These are phyloP conservation scores for Coelastrella sp. DNA, from an alignment of 139 green algal species.

Conservation along the genomic window DNA sequence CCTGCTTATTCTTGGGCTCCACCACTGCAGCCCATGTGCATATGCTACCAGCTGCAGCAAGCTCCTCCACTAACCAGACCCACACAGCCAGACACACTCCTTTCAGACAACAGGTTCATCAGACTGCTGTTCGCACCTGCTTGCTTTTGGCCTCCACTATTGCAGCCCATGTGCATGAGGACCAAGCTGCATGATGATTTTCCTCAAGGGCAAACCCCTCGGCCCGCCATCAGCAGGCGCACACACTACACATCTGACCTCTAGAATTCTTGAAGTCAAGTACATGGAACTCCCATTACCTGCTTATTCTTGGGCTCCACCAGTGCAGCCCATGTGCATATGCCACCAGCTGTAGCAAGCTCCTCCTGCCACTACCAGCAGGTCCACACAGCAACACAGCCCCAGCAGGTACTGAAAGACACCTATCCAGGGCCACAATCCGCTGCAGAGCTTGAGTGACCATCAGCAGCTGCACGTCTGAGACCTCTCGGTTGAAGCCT, in stretches of 20 bases:
- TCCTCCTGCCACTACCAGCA: constrained; percentile 40
- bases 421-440: constrained; percentile 74
- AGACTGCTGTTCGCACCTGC: too few species aligned
- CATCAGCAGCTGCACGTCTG: constrained; percentile 36
- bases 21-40: constrained; percentile 26
- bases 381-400: constrained; percentile 56
- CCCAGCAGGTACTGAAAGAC: constrained; percentile 68
- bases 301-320: constrained; percentile 48
- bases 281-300: constrained; percentile 27
- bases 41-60: constrained; percentile 73
- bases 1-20: constrained; percentile 53
- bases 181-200: too few species aligned
- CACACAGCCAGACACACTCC: constrained; percentile 49
- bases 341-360: constrained; percentile 64
- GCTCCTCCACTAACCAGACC: too few species aligned
- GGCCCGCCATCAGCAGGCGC: too few species aligned
- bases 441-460: constrained; percentile 71
- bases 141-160: too few species aligned
- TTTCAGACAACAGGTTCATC: too few species aligned
- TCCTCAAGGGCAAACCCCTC: too few species aligned
- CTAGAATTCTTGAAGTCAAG: too few species aligned
- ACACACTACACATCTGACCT: too few species aligned
- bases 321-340: constrained; percentile 57
- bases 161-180: too few species aligned
- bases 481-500: constrained; percentile 24